phyloP scores from a whole-genome alignment of 208 protist species.

The Acanthamoeba lenticulata region DNA sequence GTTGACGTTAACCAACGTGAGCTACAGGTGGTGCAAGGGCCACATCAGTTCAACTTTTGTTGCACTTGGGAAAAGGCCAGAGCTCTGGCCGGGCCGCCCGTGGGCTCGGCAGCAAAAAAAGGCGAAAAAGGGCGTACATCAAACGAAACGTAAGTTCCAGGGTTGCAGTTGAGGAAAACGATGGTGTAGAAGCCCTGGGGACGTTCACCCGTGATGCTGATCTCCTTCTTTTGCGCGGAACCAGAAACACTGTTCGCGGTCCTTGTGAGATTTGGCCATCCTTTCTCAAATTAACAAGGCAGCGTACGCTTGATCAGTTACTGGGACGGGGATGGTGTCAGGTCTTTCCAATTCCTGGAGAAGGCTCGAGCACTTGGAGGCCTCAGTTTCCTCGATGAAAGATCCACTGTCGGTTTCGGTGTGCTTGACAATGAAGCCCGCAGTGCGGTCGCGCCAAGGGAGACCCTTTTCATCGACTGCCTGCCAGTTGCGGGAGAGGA shows the following conservation, averaged over 20 bases:
- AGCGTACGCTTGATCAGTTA: background rate
- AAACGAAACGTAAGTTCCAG: background rate
- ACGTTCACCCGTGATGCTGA: background rate
- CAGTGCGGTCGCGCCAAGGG: background rate
- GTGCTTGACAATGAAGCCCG: background rate
- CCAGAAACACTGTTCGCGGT: no score
- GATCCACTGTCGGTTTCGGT: background rate
- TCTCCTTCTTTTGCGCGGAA: background rate
- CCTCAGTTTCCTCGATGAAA: background rate
- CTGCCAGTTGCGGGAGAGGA: background rate
- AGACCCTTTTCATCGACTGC: background rate
- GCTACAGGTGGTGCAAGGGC: background rate
- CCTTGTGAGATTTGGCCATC: no score
- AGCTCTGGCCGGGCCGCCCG: no score
- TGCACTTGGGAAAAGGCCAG: background rate
- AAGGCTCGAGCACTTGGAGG: background rate
- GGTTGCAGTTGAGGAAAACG: conserved; percentile 8
- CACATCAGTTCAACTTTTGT: background rate
- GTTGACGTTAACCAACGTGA: conserved; percentile 13
- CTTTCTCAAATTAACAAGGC: no score
- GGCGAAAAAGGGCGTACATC: background rate
- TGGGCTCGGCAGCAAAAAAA: no score
- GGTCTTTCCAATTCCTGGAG: background rate
- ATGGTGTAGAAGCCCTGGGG: conserved; percentile 12
- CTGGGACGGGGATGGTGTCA: background rate